Evolutionary conservation across 192 early-diverging fungal genomes (phyloP).

Genomic region (Coemansia sp.): DNA sequence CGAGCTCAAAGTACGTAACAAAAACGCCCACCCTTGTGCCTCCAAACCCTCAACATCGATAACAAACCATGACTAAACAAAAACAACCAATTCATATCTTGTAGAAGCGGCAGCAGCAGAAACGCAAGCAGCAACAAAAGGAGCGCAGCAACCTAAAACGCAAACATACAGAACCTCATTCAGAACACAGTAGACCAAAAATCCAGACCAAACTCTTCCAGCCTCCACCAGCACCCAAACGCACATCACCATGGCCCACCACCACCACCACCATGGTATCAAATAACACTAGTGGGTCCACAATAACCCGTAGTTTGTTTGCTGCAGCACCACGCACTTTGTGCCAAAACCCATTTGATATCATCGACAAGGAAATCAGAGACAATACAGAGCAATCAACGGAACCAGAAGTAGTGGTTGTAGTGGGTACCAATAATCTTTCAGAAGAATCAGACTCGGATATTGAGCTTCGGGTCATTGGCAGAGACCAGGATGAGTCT

Average conservation of each 20-base stretch:
- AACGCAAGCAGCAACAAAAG: constrained; percentile 24
- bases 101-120: constrained; percentile 41
- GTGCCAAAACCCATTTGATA: constrained; percentile 43
- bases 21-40: not conserved
- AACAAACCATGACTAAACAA: not conserved
- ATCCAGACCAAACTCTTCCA: constrained; percentile 7
- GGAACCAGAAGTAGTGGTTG: constrained; percentile 2
- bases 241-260: no score
- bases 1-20: constrained; percentile 2
- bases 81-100: not conserved
- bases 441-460: not conserved
- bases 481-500: not conserved
- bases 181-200: constrained; percentile 5
- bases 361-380: constrained; percentile 22
- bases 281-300: not conserved
- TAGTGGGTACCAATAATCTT: constrained; percentile 20
- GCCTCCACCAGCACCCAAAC: not conserved
- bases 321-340: constrained; percentile 34
- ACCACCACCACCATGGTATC: no score
- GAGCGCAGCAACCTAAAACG: constrained; percentile 16
- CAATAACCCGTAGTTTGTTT: constrained; percentile 20
- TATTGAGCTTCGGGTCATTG: not conserved
- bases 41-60: not conserved
- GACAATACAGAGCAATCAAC: not conserved
- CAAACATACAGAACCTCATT: constrained; percentile 19